Percentiles rank a stretch among this genome's conserved stretches.
phyloP scores from a whole-genome alignment of 202 grass and related monocot species.

The Alloteropsis angusta region DNA sequence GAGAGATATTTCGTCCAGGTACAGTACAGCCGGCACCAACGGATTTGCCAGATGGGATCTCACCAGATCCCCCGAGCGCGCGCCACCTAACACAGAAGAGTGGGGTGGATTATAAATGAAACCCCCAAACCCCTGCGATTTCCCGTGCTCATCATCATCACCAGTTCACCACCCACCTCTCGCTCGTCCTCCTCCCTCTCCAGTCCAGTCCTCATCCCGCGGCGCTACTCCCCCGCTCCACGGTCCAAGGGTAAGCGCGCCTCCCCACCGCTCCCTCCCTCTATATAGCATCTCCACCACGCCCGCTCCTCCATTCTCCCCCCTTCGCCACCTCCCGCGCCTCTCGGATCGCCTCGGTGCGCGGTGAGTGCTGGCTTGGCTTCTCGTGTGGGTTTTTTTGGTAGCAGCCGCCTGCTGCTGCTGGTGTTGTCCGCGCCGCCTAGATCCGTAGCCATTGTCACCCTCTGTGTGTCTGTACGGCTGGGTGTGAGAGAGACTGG shows the following conservation, averaged over 20 bases:
- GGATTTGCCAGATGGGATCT: not conserved
- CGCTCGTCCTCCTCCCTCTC: not conserved
- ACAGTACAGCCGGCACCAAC: not conserved
- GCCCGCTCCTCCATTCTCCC: not conserved
- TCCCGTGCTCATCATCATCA: slow-evolving; percentile 36
- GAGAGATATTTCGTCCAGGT: not conserved
- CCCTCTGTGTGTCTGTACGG: not conserved
- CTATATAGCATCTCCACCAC: not conserved
- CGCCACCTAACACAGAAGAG: not conserved
- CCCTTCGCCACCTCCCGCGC: not conserved
- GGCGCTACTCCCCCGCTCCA: slow-evolving; percentile 31
- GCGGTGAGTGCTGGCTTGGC: slow-evolving; percentile 1
- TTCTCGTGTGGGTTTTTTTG: not conserved
- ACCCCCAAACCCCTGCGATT: not conserved
- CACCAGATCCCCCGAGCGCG: not conserved
- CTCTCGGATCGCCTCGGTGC: not conserved
- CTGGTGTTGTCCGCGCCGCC: not conserved
- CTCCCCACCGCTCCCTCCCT: slow-evolving; percentile 19
- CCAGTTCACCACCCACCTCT: not conserved
- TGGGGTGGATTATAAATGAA: slow-evolving; percentile 43
- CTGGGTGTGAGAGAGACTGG: too few species aligned
- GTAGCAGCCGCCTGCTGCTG: not conserved
- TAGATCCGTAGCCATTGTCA: not conserved
- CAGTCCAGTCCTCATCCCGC: slow-evolving; percentile 4
- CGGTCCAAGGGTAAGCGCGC: slow-evolving; percentile 49